Conservation (phyloP, 495 filamentous ascomycete genomes). For the Penicillium salamii region DNA sequence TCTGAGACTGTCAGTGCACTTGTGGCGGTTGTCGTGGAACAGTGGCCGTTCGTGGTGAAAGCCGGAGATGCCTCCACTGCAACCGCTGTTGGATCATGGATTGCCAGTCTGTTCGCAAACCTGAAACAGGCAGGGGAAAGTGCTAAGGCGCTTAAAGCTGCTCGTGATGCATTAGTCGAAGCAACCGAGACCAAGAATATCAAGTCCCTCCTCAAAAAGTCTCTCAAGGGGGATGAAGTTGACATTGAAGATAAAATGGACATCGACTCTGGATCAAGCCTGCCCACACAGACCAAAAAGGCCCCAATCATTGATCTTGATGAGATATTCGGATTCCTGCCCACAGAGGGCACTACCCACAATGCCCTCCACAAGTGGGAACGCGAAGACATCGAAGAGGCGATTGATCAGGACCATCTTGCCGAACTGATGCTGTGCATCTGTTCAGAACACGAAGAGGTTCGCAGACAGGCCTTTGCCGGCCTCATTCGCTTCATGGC, state of each 20-base stretch:
- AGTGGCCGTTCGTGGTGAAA: slow-evolving; percentile 68
- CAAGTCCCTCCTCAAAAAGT: slow-evolving; percentile 40
- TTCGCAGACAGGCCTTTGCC: slow-evolving; percentile 71
- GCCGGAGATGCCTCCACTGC: slow-evolving; percentile 34
- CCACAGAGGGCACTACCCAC: slow-evolving; percentile 39
- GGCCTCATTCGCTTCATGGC: slow-evolving; percentile 62
- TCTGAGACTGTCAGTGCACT: slow-evolving; percentile 49
- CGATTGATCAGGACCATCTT: slow-evolving; percentile 69
- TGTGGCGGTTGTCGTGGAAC: slow-evolving; percentile 64
- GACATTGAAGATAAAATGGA: slow-evolving; percentile 23
- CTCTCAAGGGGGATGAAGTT: slow-evolving; percentile 34
- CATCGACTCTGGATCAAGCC: slow-evolving; percentile 9
- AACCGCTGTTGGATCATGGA: slow-evolving; percentile 50
- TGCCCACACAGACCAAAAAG: slow-evolving; percentile 6
- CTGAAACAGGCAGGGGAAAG: slow-evolving; percentile 47
- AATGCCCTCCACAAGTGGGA: slow-evolving; percentile 60
- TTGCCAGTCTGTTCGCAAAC: slow-evolving; percentile 46
- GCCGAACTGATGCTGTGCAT: slow-evolving; percentile 69
- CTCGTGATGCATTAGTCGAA: slow-evolving; percentile 38
- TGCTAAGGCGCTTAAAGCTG: slow-evolving; percentile 33
- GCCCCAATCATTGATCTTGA: slow-evolving; percentile 28
- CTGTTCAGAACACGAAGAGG: slow-evolving; percentile 67
- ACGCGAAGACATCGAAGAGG: slow-evolving; percentile 67
- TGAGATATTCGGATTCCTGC: slow-evolving; percentile 41
- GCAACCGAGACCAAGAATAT: slow-evolving; percentile 36